A percentile compares a stretch with the other conserved stretches of the same genome.
Conservation (phyloP, 2,329 filamentous ascomycete species). For the Daldinia sp. region DNA sequence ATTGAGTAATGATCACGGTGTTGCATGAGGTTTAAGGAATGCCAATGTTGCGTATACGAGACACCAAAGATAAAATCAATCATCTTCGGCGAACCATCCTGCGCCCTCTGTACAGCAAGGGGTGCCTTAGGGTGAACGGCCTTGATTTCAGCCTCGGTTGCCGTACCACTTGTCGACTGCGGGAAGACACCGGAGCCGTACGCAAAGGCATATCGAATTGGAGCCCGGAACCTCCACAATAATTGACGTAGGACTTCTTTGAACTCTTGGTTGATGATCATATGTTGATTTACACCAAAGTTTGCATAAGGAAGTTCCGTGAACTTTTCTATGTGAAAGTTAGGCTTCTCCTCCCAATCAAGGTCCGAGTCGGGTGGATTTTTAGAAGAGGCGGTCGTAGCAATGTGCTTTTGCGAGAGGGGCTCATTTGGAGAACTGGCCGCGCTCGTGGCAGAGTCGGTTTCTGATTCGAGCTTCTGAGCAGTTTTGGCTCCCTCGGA, state of each 20-base stretch:
- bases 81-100: conserved; percentile 92
- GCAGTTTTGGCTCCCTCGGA: conserved; percentile 39
- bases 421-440: conserved; percentile 46
- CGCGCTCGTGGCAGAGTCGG: conserved; percentile 45
- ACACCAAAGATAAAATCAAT: conserved; percentile 99
- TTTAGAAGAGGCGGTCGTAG: conserved; percentile 41
- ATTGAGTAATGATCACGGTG: conserved; percentile 94
- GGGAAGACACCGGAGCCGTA: conserved; percentile 98
- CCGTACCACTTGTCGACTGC: conserved; percentile 69
- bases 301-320: conserved; percentile 80
- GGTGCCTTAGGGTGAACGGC: conserved; percentile 86
- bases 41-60: conserved; percentile 95
- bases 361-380: conserved; percentile 42
- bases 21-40: conserved; percentile 89
- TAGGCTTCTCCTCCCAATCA: conserved; percentile 81
- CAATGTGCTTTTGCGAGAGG: conserved; percentile 40
- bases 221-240: conserved; percentile 90
- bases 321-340: conserved; percentile 79
- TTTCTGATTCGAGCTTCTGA: conserved; percentile 43
- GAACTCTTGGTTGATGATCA: conserved; percentile 94
- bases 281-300: conserved; percentile 96
- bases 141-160: conserved; percentile 67
- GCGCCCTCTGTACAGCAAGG: conserved; percentile 82
- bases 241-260: conserved; percentile 90
- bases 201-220: conserved; percentile 95